phyloP scores from a whole-genome alignment of 169 alveolate species.

The Eimeria falciformis region DNA sequence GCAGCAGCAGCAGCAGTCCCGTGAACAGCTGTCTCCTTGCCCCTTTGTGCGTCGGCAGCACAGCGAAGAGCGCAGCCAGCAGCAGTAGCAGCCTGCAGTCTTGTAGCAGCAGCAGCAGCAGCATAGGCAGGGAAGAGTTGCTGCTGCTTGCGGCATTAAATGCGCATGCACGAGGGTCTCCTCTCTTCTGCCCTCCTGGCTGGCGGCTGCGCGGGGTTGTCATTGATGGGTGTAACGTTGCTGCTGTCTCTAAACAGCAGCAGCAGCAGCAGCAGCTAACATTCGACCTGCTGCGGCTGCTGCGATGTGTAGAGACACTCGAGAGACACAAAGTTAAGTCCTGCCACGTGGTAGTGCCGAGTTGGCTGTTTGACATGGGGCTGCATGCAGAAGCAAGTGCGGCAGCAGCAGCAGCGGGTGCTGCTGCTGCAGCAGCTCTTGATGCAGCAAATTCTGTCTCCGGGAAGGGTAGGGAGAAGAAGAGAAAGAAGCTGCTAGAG shows the following conservation, averaged over 20 bases:
- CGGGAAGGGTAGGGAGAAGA: too few relatives aligned
- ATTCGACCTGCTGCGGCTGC: neutral
- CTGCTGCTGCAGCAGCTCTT: conserved; percentile 9
- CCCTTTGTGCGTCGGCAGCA: conserved; percentile 12
- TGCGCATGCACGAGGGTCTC: too few relatives aligned
- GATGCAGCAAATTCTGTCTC: neutral
- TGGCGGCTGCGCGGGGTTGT: too few relatives aligned
- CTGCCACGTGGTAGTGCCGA: too few relatives aligned
- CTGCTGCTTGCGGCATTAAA: neutral
- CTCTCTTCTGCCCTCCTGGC: too few relatives aligned
- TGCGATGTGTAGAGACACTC: neutral
- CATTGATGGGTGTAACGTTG: too few relatives aligned
- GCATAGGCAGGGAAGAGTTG: neutral
- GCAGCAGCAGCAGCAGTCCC: neutral
- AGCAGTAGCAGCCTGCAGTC: neutral
- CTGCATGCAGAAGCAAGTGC: conserved; percentile 13
- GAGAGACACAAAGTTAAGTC: neutral
- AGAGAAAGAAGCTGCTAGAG: conserved; percentile 5
- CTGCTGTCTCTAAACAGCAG: too few relatives aligned
- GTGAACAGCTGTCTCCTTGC: conserved; percentile 31
- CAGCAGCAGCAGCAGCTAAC: conserved; percentile 6
- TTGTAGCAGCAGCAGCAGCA: conserved; percentile 16
- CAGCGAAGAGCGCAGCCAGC: neutral
- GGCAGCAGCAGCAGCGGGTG: neutral
- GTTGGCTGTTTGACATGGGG: conserved; percentile 23